Percentiles rank a stretch among this genome's conserved stretches.
phyloP scores from a whole-genome alignment of 2,329 filamentous ascomycete genomes.

The Myriosclerotinia duriaeana region DNA sequence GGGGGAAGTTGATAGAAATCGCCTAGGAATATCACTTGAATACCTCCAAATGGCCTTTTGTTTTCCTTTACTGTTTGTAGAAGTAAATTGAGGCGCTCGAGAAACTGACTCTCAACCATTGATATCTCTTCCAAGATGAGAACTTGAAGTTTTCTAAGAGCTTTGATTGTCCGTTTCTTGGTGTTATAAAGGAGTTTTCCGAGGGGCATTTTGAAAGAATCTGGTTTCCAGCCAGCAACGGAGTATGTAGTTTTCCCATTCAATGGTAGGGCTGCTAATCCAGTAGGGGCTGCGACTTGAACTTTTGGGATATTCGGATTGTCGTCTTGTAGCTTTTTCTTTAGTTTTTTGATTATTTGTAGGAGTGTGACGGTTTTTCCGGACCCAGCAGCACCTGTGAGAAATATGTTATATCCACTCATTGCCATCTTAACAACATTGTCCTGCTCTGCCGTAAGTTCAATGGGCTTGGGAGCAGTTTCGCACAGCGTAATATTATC shows the following conservation, averaged over 20 bases:
- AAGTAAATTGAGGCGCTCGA: conserved; percentile 34
- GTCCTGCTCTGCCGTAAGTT: conserved; percentile 34
- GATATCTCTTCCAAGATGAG: conserved; percentile 38
- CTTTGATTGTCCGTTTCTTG: conserved; percentile 17
- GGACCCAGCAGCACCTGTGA: conserved; percentile 38
- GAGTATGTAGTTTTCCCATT: conserved; percentile 35
- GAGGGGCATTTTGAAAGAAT: conserved; percentile 31
- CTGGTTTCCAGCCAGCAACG: conserved; percentile 35
- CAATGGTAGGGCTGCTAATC: conserved; percentile 36
- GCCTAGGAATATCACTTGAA: conserved; percentile 37
- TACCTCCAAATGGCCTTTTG: conserved; percentile 33
- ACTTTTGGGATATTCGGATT: neutral
- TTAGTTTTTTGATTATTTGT: conserved; percentile 27
- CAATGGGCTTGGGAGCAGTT: conserved; percentile 4
- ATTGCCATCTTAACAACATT: conserved; percentile 34
- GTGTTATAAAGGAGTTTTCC: conserved; percentile 17
- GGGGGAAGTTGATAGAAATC: conserved; percentile 39
- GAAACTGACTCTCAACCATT: conserved; percentile 38
- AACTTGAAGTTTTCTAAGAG: conserved; percentile 26
- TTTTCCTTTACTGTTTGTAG: conserved; percentile 27
- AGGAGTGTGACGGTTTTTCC: conserved; percentile 36
- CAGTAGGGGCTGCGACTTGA: conserved; percentile 37
- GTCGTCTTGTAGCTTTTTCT: neutral
- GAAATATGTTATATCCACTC: conserved; percentile 36
- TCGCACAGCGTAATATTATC: neutral